Base-by-base conservation (phyloP, 2,329 filamentous ascomycete species). In the Talaromyces sp. region DNA sequence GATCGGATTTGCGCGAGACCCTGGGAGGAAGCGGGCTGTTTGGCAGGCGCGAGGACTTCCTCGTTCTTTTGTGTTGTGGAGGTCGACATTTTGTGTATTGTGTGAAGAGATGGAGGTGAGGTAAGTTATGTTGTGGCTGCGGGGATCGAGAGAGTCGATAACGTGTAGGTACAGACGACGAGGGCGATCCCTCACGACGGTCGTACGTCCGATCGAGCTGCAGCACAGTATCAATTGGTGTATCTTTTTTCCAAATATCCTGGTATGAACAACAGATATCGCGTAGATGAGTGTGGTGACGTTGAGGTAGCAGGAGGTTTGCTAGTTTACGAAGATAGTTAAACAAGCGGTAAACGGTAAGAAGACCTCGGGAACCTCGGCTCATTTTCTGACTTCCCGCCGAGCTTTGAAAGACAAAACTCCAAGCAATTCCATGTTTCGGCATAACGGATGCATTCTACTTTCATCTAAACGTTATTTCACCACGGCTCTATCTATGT, bases 1-100 rank as follows among this genome's bases (percentile, higher is more conserved):
- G 94, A 95, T 66, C 94, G 90, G 68, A 96, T 78, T 76, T 87
- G 87, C 63, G 87, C 84, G 56, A 89, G 73, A 1, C 85, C 84
- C 70, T 78, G 75, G 14, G 65, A 66, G 1, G 57, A 31, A 16
- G 65, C 35, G 22, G 54, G 35, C 27, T 66, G 37, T 31, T 66
- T 63, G 41, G 24, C 60, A 3, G 65, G 60, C 1, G 39, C 60
- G 61, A 66, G 37, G 50, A 63, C 56, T 45, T 62, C 59, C 50
- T 57, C 52, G 19, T 35, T 65, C 11, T 54, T 37, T 22, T 59
- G 47, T 27, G 27, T 59, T 24, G 45, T 64, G n/a, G 47, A 27
- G 22, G 37, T 22, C 8, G 59, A 61, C 47, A 50, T 62, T 61
- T 54, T 37, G 31, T 24, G 14, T 65, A 52, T 35, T 22, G 31